Conservation (phyloP, 495 filamentous ascomycete species). For the Daldinia childiae region DNA sequence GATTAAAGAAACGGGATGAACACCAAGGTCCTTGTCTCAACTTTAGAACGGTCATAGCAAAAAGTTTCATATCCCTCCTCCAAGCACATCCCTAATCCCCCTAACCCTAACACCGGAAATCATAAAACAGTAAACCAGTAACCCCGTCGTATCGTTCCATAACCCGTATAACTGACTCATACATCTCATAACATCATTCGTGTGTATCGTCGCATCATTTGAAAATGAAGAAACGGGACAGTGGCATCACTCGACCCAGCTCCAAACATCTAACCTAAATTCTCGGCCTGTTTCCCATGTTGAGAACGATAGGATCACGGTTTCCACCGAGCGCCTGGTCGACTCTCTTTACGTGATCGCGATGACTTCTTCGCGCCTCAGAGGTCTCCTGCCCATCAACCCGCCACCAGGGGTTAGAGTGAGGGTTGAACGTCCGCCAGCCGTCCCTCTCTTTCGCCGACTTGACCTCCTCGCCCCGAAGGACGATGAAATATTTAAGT, state of each 20-base stretch:
- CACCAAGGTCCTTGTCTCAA: background rate
- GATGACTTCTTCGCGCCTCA: constrained; percentile 27
- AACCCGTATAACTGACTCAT: background rate
- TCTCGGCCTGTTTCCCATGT: background rate
- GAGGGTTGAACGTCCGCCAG: constrained; percentile 29
- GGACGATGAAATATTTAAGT: constrained; percentile 26
- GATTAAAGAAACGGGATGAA: too few relatives aligned
- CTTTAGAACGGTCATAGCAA: background rate
- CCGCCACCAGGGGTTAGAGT: constrained; percentile 41
- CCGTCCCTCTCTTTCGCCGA: constrained; percentile 31
- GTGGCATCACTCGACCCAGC: background rate
- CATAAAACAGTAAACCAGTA: background rate
- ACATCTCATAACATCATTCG: background rate
- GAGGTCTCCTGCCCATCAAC: constrained; percentile 34
- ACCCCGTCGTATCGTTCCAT: background rate
- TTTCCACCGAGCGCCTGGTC: background rate
- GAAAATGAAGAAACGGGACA: background rate
- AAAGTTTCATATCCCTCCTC: background rate
- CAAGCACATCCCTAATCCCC: background rate
- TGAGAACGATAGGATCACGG: background rate
- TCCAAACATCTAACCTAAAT: background rate
- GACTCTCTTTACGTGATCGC: constrained; percentile 21
- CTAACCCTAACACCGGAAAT: background rate
- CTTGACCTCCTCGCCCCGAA: constrained; percentile 42
- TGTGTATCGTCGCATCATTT: background rate